Percentiles rank a stretch among this genome's conserved stretches.
Evolutionary conservation across 768 basidiomycete species (phyloP).

Genomic region (Sistotremastrum suecicum): DNA sequence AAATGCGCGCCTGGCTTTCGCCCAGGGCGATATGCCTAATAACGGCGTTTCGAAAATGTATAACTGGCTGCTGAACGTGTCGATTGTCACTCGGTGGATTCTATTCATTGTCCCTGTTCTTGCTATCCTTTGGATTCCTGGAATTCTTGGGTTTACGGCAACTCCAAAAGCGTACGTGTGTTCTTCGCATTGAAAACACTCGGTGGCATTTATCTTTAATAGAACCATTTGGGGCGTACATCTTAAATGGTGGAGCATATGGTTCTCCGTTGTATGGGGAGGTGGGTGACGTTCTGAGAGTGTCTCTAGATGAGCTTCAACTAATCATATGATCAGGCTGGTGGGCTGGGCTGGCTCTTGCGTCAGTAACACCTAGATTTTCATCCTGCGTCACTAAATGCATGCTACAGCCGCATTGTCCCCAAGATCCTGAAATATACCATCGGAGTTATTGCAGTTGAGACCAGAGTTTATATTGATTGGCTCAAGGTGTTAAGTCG

Average conservation of each 20-base stretch:
- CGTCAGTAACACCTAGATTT: constrained; percentile 26
- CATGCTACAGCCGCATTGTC: constrained; percentile 26
- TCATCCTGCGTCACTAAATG: constrained; percentile 2
- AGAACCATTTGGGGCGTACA: constrained; percentile 38
- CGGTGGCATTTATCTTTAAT: neutral
- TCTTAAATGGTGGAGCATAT: constrained; percentile 72
- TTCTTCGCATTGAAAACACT: constrained; percentile 1
- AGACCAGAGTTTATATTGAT: constrained; percentile 60
- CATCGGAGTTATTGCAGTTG: constrained; percentile 61
- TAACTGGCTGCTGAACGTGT: constrained; percentile 59
- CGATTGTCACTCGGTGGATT: constrained; percentile 69
- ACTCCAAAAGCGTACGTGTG: constrained; percentile 34
- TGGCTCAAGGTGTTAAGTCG: constrained; percentile 57
- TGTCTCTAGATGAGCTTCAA: neutral
- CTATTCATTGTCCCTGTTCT: constrained; percentile 67
- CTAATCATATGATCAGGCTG: constrained; percentile 33
- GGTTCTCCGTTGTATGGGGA: constrained; percentile 68
- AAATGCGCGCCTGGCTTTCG: constrained; percentile 37
- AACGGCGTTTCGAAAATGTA: constrained; percentile 48
- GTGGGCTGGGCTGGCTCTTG: constrained; percentile 59
- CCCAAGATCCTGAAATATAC: constrained; percentile 45
- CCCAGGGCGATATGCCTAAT: constrained; percentile 47
- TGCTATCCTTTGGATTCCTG: constrained; percentile 55
- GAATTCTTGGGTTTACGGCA: constrained; percentile 48
- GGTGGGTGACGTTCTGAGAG: constrained; percentile 24